A percentile compares a stretch with the other conserved stretches of the same genome.
phyloP scores from a whole-genome alignment of 805 yeast genomes.

The Candida hungchunana region DNA sequence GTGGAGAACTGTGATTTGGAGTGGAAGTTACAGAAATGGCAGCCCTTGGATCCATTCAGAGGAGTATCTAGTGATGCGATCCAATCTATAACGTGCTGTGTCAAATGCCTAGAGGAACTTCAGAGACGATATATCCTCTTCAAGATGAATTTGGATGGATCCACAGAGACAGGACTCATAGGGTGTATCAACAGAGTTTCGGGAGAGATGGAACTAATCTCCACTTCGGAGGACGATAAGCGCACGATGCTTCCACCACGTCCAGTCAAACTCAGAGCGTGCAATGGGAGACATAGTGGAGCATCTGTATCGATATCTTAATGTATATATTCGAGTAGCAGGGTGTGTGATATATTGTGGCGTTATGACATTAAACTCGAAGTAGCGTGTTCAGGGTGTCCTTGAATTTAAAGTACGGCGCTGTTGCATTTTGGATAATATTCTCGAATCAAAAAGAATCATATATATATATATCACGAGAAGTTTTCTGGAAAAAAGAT shows the following conservation, averaged over 20 bases:
- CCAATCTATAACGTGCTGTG: conserved; percentile 14
- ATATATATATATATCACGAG: no score
- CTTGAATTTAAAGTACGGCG: no score
- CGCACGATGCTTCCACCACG: no score
- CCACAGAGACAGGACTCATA: conserved; percentile 13
- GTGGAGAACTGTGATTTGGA: conserved; percentile 11
- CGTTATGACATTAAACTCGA: no score
- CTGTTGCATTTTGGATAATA: no score
- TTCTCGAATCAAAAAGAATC: no score
- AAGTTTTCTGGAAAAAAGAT: no score
- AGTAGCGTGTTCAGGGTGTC: no score
- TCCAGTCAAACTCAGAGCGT: background rate
- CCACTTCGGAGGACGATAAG: no score
- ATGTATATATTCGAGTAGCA: background rate
- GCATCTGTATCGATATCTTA: background rate
- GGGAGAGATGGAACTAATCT: conserved; percentile 16
- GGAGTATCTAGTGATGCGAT: conserved; percentile 6
- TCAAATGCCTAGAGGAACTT: conserved; percentile 14
- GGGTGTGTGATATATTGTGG: no score
- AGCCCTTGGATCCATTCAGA: conserved; percentile 18
- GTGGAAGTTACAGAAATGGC: conserved; percentile 23
- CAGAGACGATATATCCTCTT: conserved; percentile 16
- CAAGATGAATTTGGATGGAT: conserved; percentile 11
- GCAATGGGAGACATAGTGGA: background rate
- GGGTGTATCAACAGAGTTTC: conserved; percentile 16